These are phyloP conservation scores for Fragaria iinumae DNA, from an alignment of 306 rosid genomes.

Conservation along the genomic window DNA sequence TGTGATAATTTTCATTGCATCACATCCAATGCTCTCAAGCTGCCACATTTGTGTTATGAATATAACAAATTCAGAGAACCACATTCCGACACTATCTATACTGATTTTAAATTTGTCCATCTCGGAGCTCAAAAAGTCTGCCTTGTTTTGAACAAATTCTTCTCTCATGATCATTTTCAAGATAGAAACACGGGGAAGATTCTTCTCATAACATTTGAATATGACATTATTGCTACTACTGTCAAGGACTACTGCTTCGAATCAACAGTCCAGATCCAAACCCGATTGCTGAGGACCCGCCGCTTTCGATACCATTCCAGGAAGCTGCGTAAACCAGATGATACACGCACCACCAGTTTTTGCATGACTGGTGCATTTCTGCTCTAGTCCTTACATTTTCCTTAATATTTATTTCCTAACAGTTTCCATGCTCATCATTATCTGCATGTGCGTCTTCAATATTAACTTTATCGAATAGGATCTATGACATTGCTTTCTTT, in stretches of 20 bases:
- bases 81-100: not conserved
- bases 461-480: too few species aligned
- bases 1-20: not conserved
- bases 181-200: not conserved
- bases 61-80: not conserved
- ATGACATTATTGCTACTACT: not conserved
- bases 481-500: not conserved
- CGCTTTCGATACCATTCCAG: too few species aligned
- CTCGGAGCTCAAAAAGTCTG: not conserved
- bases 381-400: too few species aligned
- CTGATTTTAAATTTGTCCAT: not conserved
- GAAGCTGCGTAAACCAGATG: too few species aligned
- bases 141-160: not conserved
- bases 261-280: not conserved
- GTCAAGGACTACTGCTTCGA: not conserved
- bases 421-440: too few species aligned
- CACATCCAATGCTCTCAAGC: not conserved
- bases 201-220: not conserved
- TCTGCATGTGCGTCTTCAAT: too few species aligned
- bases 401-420: too few species aligned
- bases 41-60: not conserved
- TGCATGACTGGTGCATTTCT: too few species aligned
- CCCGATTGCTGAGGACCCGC: too few species aligned
- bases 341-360: too few species aligned
- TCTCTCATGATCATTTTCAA: not conserved